Base-by-base conservation (phyloP, 495 filamentous ascomycete species). In the Thermothielavioides terrestris region DNA sequence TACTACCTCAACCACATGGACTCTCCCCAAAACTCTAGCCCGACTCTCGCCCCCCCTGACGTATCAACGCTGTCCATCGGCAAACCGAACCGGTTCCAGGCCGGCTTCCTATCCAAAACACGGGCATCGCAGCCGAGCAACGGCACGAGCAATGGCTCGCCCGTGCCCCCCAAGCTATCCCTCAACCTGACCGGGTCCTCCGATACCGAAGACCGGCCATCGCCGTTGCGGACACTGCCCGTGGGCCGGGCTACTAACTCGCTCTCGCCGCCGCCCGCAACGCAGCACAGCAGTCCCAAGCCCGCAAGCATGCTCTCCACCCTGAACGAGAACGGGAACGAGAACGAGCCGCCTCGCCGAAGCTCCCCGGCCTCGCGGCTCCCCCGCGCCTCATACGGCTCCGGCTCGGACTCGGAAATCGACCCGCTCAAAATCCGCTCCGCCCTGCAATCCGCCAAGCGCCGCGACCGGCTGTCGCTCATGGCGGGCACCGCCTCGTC, bases 71-170 rank as follows among this genome's bases (percentile, higher is more conserved):
- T 76, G 1, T 56, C 54, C 21, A 56, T 68, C 43, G 62, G 74
- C 56, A 89, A 86, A 57, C 79, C 77, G 46, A 89, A 80, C 65
- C 78, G 92, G 28, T 95, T 98, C 74, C 86, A 95, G 61, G 76
- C 89, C 27, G 92, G 92, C 22, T 95, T 94, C 64, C 71, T 97
- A 44, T 82, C 85, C 17, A 94, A 94, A 71, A 44, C 59, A 23
- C 56, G 62, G 10, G 37, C 55, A 1, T 60, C 66, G 1, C 46
- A 45, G 12, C n/a, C 42, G 12, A 30, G 15, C n/a, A 43, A 21
- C 25, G 38, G 23, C n/a, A 15, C 38, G 3, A 55, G 66, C 1
- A 70, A 77, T 48, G 81, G 78, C 49, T 88, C 86, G 26, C 84
- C 85, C 5, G 65, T 77, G 22, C 73, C 83, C 20, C 84, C 83